A percentile compares a stretch with the other conserved stretches of the same genome.
phyloP scores from a whole-genome alignment of 169 alveolate genomes.

The Miamiensis avidus region DNA sequence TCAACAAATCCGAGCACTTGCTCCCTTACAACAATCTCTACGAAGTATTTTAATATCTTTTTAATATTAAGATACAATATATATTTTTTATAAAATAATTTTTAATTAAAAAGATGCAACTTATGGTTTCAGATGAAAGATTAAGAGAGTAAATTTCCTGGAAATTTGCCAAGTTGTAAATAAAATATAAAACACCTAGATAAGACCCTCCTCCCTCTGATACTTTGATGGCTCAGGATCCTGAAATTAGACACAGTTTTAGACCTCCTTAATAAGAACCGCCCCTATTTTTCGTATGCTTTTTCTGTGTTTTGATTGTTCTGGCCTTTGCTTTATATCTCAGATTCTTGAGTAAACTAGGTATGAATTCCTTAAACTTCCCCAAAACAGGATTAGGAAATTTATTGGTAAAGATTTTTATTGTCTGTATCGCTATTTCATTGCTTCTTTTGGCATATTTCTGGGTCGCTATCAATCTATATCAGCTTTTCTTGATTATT shows the following conservation, averaged over 20 bases:
- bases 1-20: neutral
- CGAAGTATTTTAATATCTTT: neutral
- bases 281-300: neutral
- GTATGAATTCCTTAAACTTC: neutral
- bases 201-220: neutral
- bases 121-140: neutral
- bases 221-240: neutral
- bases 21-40: neutral
- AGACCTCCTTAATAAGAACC: neutral
- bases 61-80: no score
- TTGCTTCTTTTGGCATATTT: no score
- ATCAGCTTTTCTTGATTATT: neutral
- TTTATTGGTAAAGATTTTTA: no score
- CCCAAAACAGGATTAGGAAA: neutral
- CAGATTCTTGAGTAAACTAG: neutral
- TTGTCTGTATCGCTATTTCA: neutral
- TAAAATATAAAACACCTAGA: neutral
- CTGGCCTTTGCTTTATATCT: neutral
- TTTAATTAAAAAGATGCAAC: neutral
- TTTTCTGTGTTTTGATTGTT: neutral
- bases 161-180: neutral
- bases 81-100: no score
- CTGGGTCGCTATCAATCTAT: neutral
- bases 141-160: neutral
- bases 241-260: neutral